phyloP scores from a whole-genome alignment of 345 rosid genomes.

The Turritis glabra region DNA sequence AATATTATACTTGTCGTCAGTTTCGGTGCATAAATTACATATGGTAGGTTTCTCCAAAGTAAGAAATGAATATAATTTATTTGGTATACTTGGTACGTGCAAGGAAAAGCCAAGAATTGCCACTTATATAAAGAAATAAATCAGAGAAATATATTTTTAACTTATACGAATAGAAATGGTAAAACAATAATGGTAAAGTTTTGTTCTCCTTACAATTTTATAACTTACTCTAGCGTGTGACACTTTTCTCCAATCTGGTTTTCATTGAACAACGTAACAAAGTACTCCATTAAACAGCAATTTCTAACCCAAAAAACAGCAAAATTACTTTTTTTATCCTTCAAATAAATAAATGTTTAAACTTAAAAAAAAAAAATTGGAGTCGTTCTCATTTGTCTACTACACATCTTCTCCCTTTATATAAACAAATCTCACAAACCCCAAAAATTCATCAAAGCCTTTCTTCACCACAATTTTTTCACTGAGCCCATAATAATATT shows the following conservation, averaged over 20 bases:
- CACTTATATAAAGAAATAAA: background rate
- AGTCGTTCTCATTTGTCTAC: background rate
- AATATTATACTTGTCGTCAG: background rate
- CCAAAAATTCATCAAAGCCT: slow-evolving; percentile 27
- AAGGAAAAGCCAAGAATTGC: background rate
- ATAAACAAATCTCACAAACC: slow-evolving; percentile 31
- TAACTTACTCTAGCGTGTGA: background rate
- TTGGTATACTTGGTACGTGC: background rate
- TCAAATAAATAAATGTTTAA: background rate
- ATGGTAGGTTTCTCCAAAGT: background rate
- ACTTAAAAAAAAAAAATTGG: background rate
- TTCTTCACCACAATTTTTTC: slow-evolving; percentile 32
- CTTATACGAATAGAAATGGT: background rate
- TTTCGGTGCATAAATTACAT: background rate
- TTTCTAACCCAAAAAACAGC: background rate
- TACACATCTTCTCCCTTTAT: slow-evolving; percentile 29
- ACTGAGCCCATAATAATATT: slow-evolving; percentile 12
- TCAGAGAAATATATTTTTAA: background rate
- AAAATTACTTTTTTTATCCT: background rate
- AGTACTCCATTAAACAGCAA: background rate
- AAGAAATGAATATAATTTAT: background rate
- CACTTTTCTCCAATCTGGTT: background rate
- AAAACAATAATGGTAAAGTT: background rate
- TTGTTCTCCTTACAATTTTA: background rate
- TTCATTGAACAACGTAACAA: slow-evolving; percentile 8